phyloP scores from a whole-genome alignment of 306 rosid genomes.

The Vachellia pachyceras region DNA sequence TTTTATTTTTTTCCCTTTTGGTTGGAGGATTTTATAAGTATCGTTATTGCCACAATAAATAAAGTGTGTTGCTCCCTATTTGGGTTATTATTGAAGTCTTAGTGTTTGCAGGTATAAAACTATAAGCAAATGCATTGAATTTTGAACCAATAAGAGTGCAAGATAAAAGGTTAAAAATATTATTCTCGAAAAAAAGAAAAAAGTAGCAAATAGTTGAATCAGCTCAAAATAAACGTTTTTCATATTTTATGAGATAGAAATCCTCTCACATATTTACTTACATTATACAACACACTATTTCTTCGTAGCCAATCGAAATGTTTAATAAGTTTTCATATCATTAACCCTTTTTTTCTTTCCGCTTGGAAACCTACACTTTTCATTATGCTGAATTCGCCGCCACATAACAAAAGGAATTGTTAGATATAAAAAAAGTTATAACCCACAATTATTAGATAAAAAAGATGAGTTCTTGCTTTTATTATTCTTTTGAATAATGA shows the following conservation, averaged over 20 bases:
- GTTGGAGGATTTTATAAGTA: neutral
- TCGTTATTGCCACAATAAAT: neutral
- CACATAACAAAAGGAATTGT: neutral
- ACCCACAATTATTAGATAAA: neutral
- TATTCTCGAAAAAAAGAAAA: neutral
- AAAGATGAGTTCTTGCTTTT: neutral
- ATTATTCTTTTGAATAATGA: neutral
- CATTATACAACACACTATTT: too few species aligned
- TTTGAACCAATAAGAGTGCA: neutral
- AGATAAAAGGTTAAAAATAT: neutral
- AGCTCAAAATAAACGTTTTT: too few species aligned
- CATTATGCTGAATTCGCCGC: neutral
- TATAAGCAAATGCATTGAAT: neutral
- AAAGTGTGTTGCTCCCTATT: constrained; percentile 1
- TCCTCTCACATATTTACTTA: too few species aligned
- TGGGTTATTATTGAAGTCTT: neutral
- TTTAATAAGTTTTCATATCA: too few species aligned
- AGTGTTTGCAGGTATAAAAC: neutral
- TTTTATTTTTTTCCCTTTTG: too few species aligned
- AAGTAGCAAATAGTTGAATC: too few species aligned
- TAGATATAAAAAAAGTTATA: neutral
- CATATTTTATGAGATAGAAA: too few species aligned
- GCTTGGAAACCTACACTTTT: too few species aligned
- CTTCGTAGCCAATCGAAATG: too few species aligned
- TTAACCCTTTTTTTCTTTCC: too few species aligned